phyloP scores from a whole-genome alignment of 768 basidiomycete species.

The Pulveroboletus ravenelii region DNA sequence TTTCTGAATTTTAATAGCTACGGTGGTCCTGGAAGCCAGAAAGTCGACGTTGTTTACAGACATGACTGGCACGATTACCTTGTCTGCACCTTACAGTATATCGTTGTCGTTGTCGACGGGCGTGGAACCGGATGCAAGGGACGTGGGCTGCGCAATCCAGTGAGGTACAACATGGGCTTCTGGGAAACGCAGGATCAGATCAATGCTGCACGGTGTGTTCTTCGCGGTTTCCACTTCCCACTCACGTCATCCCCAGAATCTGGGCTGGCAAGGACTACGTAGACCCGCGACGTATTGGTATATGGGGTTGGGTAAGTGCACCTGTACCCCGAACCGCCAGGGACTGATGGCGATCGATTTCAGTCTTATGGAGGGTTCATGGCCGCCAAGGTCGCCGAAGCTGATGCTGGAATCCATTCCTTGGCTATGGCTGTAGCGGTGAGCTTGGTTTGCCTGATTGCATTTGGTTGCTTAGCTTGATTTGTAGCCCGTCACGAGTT shows the following conservation, averaged over 20 bases:
- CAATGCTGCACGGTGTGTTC: conserved; percentile 68
- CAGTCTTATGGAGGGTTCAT: conserved; percentile 97
- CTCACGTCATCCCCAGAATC: conserved; percentile 38
- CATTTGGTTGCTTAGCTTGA: conserved; percentile 7
- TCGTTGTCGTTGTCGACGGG: conserved; percentile 87
- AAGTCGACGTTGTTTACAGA: conserved; percentile 59
- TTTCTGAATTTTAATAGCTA: conserved; percentile 47
- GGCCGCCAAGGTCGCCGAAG: conserved; percentile 89
- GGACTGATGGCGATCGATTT: neutral
- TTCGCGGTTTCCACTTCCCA: neutral
- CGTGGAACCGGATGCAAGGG: conserved; percentile 94
- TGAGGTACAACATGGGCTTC: conserved; percentile 84
- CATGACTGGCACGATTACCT: conserved; percentile 89
- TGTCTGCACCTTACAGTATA: conserved; percentile 73
- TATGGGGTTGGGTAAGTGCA: conserved; percentile 92
- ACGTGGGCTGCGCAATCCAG: conserved; percentile 74
- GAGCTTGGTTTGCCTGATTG: conserved; percentile 26
- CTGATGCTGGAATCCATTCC: conserved; percentile 83
- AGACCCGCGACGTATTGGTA: conserved; percentile 82
- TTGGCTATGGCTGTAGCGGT: conserved; percentile 90
- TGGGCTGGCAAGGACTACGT: conserved; percentile 89
- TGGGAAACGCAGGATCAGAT: conserved; percentile 91
- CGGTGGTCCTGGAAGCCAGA: conserved; percentile 85
- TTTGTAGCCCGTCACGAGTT: conserved; percentile 78
- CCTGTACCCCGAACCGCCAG: neutral